phyloP scores from a whole-genome alignment of 2,329 filamentous ascomycete species.

The Bipolaris victoriae region DNA sequence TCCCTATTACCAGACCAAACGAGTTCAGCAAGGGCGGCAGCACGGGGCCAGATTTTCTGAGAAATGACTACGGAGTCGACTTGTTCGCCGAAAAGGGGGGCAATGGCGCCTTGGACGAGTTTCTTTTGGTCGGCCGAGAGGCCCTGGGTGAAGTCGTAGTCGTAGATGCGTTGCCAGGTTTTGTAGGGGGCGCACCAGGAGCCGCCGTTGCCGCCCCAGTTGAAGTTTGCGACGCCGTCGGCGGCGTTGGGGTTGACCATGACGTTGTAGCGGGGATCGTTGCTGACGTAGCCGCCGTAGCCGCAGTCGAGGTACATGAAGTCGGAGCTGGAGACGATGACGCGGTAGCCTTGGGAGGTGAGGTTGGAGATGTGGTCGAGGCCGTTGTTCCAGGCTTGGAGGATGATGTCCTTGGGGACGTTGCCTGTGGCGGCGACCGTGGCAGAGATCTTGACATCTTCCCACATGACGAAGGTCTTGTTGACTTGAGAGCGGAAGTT shows the following conservation, averaged over 20 bases:
- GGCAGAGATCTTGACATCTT: conserved; percentile 57
- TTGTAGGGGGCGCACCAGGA: conserved; percentile 67
- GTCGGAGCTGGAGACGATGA: conserved; percentile 63
- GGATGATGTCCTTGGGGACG: conserved; percentile 59
- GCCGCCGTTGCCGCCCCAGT: conserved; percentile 60
- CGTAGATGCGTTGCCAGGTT: conserved; percentile 66
- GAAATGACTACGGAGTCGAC: conserved; percentile 61
- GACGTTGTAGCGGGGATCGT: conserved; percentile 63
- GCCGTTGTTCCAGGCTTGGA: conserved; percentile 64
- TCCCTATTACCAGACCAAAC: conserved; percentile 63
- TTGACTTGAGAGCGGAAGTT: conserved; percentile 56
- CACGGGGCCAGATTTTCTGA: conserved; percentile 62
- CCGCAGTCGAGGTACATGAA: conserved; percentile 65
- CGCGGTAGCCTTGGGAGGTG: conserved; percentile 58
- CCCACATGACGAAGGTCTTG: conserved; percentile 64
- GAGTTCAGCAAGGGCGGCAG: conserved; percentile 62
- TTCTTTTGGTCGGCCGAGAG: conserved; percentile 55
- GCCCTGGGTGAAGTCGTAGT: conserved; percentile 62
- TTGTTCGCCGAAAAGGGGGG: conserved; percentile 62
- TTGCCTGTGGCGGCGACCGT: conserved; percentile 53
- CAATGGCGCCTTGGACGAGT: conserved; percentile 60
- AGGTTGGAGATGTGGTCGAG: conserved; percentile 60
- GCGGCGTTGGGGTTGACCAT: conserved; percentile 57
- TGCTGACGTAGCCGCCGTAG: conserved; percentile 60
- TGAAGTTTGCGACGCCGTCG: conserved; percentile 56